A percentile compares a stretch with the other conserved stretches of the same genome.
Evolutionary conservation across 306 rosid species (phyloP).

Genomic region (Cucurbita argyrosperma): DNA sequence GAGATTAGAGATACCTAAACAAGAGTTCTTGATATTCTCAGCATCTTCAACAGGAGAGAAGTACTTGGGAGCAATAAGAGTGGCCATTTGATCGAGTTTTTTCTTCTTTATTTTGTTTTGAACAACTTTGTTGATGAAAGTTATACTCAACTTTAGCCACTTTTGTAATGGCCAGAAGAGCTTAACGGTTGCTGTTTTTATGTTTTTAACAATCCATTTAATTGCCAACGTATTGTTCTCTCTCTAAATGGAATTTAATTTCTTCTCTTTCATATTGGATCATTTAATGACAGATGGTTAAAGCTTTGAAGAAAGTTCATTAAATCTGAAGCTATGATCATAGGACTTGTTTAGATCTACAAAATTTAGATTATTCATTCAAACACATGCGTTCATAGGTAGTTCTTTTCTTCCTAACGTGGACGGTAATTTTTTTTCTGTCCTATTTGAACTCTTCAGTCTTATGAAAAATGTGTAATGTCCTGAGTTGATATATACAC

Average conservation of each 20-base stretch:
- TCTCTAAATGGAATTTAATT: not conserved
- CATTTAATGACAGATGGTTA: no score
- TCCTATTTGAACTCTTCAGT: no score
- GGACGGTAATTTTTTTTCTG: not conserved
- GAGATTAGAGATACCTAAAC: conserved; percentile 20
- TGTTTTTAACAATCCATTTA: no score
- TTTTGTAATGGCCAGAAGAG: no score
- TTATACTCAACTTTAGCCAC: no score
- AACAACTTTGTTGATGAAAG: no score
- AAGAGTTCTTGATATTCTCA: conserved; percentile 34
- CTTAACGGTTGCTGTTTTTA: not conserved
- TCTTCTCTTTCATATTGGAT: not conserved
- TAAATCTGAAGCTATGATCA: no score
- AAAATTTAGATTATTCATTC: not conserved
- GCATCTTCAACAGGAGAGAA: conserved; percentile 21
- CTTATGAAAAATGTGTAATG: not conserved
- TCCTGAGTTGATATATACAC: not conserved
- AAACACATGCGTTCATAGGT: not conserved
- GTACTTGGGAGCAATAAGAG: no score
- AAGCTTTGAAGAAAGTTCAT: no score
- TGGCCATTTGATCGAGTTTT: no score
- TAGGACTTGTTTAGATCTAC: no score
- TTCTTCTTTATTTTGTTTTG: not conserved
- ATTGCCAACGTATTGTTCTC: no score
- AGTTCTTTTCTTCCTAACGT: not conserved